Conservation (phyloP, 768 basidiomycete species). For the Flagelloscypha sp. region DNA sequence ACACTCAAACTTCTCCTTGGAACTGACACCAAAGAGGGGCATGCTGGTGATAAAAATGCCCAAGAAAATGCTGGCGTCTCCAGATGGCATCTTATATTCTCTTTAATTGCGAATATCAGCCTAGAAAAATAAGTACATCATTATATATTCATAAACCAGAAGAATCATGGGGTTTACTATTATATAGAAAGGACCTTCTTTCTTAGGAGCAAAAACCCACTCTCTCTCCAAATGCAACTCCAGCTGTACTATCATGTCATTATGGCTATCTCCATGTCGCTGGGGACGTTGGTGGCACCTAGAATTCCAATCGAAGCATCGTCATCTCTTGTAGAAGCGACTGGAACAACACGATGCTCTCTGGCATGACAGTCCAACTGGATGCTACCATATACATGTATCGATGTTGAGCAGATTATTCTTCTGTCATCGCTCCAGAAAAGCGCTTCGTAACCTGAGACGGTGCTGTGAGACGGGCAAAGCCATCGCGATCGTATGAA, state of each 20-base stretch:
- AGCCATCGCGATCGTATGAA: too few relatives aligned
- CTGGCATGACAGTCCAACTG: constrained; percentile 3
- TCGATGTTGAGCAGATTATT: not conserved
- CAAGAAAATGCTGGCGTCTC: constrained; percentile 29
- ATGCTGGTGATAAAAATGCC: constrained; percentile 15
- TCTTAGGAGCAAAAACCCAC: constrained; percentile 29
- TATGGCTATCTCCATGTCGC: constrained; percentile 22
- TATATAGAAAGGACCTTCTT: constrained; percentile 23
- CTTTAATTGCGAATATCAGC: constrained; percentile 31
- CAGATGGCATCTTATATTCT: constrained; percentile 27
- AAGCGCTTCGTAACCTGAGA: too few relatives aligned
- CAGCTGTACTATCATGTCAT: constrained; percentile 25
- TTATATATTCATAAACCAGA: not conserved
- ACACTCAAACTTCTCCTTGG: constrained; percentile 3
- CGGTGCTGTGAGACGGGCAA: too few relatives aligned
- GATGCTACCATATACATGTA: not conserved
- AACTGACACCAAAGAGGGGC: not conserved
- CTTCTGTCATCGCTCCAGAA: not conserved
- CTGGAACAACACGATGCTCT: constrained; percentile 2
- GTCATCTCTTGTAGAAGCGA: constrained; percentile 21
- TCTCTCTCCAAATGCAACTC: constrained; percentile 23
- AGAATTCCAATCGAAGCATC: constrained; percentile 26
- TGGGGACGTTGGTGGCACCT: constrained; percentile 23
- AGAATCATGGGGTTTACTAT: constrained; percentile 20
- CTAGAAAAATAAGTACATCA: constrained; percentile 12